Evolutionary conservation across 1,139 yeast species (phyloP), one percentile per base, ranked within the genome.

Genomic region (Entelexis paramagnoliae): DNA sequence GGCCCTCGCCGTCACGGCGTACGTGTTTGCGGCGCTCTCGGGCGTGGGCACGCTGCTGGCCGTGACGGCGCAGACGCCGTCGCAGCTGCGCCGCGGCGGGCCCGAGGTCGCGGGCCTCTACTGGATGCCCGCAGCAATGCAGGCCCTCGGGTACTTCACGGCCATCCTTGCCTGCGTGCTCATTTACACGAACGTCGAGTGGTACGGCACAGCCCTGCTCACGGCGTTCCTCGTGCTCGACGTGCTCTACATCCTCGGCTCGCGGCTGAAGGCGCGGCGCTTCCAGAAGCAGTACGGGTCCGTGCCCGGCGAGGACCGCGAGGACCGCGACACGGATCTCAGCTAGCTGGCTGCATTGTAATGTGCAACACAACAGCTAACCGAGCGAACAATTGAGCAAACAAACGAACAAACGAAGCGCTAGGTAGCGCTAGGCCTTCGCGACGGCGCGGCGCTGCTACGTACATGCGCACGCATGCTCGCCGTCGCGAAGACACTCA

Each of bases 111-210:
- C 51, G 13, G 52, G 54, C 6, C 48, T 54, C 16, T 43, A 45
- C 40, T 52, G 51, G 51, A 36, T 50, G 49, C 47, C 57, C 17
- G 32, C 46, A 19, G 33, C 44, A 19, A 52, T 51, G 47, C 59
- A 56, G 48, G 44, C 52, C 24, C 49, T 51, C 14, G 59, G 58
- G 11, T 48, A 20, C 44, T 41, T 55, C 36, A 30, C 48, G 24
- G 36, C 38, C 9, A 26, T 42, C n/a, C 26, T 48, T 22, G 48
- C 33, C 30, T 32, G 54, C 28, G 33, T 48, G 13, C 49, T 56
- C 5, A n/a, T 52, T 26, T 56, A 50, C 39, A 33, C 38, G 22
- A 42, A 39, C 16, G 49, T 46, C 13, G 59, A 56, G n/a, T 56
- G 58, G 55, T n/a, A 26, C 29, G 59, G 55, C 2, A 36, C 54